phyloP scores from a whole-genome alignment of 2,329 filamentous ascomycete species.

The Diaporthe destruens region DNA sequence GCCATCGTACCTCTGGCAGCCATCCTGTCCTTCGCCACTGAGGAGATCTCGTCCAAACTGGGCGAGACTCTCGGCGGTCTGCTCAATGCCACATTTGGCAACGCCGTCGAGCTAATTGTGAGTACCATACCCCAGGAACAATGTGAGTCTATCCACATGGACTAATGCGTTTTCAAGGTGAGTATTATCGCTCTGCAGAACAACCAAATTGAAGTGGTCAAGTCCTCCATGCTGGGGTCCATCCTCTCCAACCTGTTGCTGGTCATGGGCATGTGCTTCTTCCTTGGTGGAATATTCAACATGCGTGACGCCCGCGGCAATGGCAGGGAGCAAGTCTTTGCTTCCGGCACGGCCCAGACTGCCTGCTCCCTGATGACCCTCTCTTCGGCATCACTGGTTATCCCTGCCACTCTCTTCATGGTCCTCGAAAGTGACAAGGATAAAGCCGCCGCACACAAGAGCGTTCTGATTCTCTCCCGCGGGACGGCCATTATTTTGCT shows the following conservation, averaged over 20 bases:
- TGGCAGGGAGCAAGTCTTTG: constrained; percentile 78
- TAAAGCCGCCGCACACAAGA: constrained; percentile 54
- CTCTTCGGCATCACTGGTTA: constrained; percentile 81
- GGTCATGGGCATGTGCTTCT: constrained; percentile 84
- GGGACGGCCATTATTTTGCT: constrained; percentile 83
- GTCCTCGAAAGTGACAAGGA: constrained; percentile 50
- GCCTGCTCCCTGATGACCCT: constrained; percentile 81
- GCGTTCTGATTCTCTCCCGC: constrained; percentile 79
- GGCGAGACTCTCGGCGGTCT: constrained; percentile 81
- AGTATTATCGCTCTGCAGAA: constrained; percentile 91
- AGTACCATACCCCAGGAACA: constrained; percentile 46
- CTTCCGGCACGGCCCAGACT: constrained; percentile 82
- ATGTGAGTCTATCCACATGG: constrained; percentile 35
- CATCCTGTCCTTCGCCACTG: constrained; percentile 81
- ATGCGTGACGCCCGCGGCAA: constrained; percentile 67
- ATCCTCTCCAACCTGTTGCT: constrained; percentile 95
- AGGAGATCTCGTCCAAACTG: constrained; percentile 79
- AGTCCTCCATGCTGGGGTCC: constrained; percentile 95
- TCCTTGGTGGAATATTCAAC: constrained; percentile 78
- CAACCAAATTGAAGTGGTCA: constrained; percentile 93
- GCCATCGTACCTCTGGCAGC: constrained; percentile 83
- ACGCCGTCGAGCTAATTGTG: constrained; percentile 84
- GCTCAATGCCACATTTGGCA: constrained; percentile 83
- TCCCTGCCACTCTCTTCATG: constrained; percentile 71
- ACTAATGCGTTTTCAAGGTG: constrained; percentile 66